Base-by-base conservation (phyloP, 129 eudicot genomes). In the Kitagawia praeruptora region DNA sequence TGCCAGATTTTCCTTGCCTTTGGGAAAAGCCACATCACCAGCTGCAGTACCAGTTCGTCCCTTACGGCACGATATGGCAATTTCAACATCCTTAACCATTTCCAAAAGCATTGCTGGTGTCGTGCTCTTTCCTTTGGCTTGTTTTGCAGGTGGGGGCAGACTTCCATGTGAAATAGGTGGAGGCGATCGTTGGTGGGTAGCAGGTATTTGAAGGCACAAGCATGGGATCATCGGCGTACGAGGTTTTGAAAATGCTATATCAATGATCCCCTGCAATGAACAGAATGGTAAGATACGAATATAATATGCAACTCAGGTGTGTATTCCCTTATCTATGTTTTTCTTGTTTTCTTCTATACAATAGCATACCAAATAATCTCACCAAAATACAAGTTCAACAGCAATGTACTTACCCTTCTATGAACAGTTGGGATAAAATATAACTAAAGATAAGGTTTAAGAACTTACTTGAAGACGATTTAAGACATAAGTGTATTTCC, bases 21-120 rank as follows among this genome's bases (percentile, higher is more conserved):
- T 92, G 0, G 97, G 99, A 41, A 95, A 95, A 7, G 96, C 99
- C 67, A 95, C 95, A 37, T 95, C 97, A n/a, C 97, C 97, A 7
- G 98, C 98, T 74, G 99, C 98, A 58, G 98, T 95, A 16, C 98
- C 98, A 0, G 94, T 83, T 67, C 99, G 87, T 44, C 97, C 99
- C 84, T 95, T 95, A n/a, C 97, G 83, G 75, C 93, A 83, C 10
- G 96, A 89, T 21, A 95, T 90, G 23, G 97, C 96, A 39, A 83
- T 89, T 82, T 95, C 99, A 37, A 95, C 96, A 77, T 95, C 97
- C 83, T 95, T 95, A 46, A 90, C 89, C 10, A 90, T 85, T 61
- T 92, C 99, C 75, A 95, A 53, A 41, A 95, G 82, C 84, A 82
- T 87, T 27, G 94, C 85, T 4, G 93, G 88, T 11, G 90, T 95